Percentiles rank a stretch among this genome's conserved stretches.
Conservation (phyloP, 2,329 filamentous ascomycete genomes). For the Blastomyces parvus region DNA sequence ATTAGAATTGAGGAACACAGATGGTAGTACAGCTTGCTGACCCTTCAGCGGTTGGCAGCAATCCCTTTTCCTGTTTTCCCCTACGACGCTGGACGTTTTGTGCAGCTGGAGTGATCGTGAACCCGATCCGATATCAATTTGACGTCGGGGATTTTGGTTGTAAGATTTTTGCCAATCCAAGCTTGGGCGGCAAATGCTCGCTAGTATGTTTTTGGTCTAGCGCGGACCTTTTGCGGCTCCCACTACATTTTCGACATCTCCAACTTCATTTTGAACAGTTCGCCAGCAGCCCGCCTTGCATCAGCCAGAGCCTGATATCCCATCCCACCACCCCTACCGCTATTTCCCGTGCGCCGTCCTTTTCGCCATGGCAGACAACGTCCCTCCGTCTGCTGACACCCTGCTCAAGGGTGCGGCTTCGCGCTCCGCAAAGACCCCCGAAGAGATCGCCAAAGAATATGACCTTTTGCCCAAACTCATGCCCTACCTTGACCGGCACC, state of each 20-base stretch:
- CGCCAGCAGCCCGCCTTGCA: not conserved
- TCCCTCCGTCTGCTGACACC: slow-evolving; percentile 41
- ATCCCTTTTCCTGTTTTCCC: not conserved
- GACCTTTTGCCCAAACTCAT: slow-evolving; percentile 83
- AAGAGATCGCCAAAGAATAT: slow-evolving; percentile 58
- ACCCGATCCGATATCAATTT: not conserved
- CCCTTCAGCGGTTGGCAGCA: not conserved
- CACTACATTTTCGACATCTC: slow-evolving; percentile 9
- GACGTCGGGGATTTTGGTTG: not conserved
- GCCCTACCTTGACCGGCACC: slow-evolving; percentile 84
- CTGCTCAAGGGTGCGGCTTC: slow-evolving; percentile 41
- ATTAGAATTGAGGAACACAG: not conserved
- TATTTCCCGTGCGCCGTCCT: slow-evolving; percentile 7
- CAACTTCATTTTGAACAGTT: slow-evolving; percentile 7
- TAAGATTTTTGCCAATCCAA: slow-evolving; percentile 8
- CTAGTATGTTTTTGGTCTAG: slow-evolving; percentile 10
- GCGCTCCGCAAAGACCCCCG: slow-evolving; percentile 34
- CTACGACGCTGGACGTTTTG: not conserved
- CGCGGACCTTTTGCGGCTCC: slow-evolving; percentile 4
- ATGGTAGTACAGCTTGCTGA: not conserved
- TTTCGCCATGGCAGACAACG: slow-evolving; percentile 44
- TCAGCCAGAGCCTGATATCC: slow-evolving; percentile 12
- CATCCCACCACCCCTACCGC: slow-evolving; percentile 12
- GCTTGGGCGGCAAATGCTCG: not conserved
- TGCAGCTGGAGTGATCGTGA: not conserved